A percentile compares a stretch with the other conserved stretches of the same genome.
Evolutionary conservation across 805 yeast species (phyloP).

Genomic region (Lipomyces yamanashiensis): DNA sequence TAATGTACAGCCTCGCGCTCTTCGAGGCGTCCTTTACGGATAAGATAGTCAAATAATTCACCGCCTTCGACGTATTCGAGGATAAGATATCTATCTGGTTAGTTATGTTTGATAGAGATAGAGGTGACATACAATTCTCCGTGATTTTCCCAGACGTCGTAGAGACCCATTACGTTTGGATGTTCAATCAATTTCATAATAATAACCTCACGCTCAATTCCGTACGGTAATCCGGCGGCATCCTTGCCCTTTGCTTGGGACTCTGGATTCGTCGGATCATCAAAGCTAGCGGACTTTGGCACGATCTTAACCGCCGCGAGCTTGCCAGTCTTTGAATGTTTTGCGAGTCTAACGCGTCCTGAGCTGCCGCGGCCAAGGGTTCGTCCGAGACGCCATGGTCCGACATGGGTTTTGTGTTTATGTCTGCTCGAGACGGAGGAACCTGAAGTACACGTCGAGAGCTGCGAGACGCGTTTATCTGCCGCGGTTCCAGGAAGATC

Average conservation of each 20-base stretch:
- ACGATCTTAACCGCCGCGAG: slow-evolving; percentile 96
- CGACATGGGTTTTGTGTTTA: slow-evolving; percentile 66
- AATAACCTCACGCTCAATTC: slow-evolving; percentile 95
- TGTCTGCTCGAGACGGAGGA: slow-evolving; percentile 51
- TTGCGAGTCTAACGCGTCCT: slow-evolving; percentile 91
- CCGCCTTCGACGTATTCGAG: slow-evolving; percentile 97
- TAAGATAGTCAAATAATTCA: slow-evolving; percentile 88
- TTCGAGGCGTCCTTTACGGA: slow-evolving; percentile 83
- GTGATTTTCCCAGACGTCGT: slow-evolving; percentile 97
- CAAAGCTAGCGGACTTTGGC: slow-evolving; percentile 66
- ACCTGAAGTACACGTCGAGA: slow-evolving; percentile 46
- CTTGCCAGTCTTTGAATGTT: slow-evolving; percentile 80
- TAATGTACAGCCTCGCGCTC: slow-evolving; percentile 90
- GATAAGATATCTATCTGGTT: slow-evolving; percentile 61
- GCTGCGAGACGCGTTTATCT: slow-evolving; percentile 55
- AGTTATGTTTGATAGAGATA: background rate
- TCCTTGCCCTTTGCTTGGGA: slow-evolving; percentile 43
- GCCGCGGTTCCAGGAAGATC: slow-evolving; percentile 30
- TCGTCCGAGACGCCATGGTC: slow-evolving; percentile 96
- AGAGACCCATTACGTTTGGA: slow-evolving; percentile 88
- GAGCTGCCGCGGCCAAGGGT: slow-evolving; percentile 97
- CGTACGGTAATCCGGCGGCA: slow-evolving; percentile 80
- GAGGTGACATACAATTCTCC: slow-evolving; percentile 63
- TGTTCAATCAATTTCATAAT: slow-evolving; percentile 95
- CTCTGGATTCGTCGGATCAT: slow-evolving; percentile 42